Evolutionary conservation across 257 asterid species (phyloP).

Genomic region (Gentiana straminea): DNA sequence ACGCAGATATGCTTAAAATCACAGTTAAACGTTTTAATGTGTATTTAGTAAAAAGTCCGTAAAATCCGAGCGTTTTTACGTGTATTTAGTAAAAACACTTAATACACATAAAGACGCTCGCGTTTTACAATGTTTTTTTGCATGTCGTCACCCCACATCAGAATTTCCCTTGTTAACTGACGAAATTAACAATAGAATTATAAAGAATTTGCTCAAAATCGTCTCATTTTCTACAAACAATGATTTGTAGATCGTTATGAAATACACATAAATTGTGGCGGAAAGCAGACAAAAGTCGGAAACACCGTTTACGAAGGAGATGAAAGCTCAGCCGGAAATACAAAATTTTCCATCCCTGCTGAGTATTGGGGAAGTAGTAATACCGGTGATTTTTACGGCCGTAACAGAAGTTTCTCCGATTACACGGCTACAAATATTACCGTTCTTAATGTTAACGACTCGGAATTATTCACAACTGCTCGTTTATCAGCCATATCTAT

Average conservation of each 20-base stretch:
- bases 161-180: too few species aligned
- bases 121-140: too few species aligned
- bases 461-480: conserved; percentile 35
- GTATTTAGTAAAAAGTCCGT: too few species aligned
- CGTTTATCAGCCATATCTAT: conserved; percentile 44
- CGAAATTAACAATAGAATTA: too few species aligned
- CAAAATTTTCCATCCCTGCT: conserved; percentile 14
- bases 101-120: too few species aligned
- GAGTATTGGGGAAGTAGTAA: conserved; percentile 48
- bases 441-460: conserved; percentile 23
- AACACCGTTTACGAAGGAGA: conserved; percentile 29
- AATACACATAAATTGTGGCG: conserved; percentile 52
- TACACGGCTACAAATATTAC: conserved; percentile 29
- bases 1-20: too few species aligned
- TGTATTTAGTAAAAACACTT: too few species aligned
- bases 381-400: conserved; percentile 36
- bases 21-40: too few species aligned
- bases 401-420: background rate
- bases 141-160: too few species aligned
- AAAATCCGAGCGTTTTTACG: too few species aligned
- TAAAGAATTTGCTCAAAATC: too few species aligned
- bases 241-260: conserved; percentile 29
- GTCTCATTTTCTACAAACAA: too few species aligned
- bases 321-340: conserved; percentile 26
- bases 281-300: conserved; percentile 16